Percentiles rank a stretch among this genome's conserved stretches.
phyloP scores from a whole-genome alignment of 192 early-diverging fungal genomes.

The Coemansia sp. region DNA sequence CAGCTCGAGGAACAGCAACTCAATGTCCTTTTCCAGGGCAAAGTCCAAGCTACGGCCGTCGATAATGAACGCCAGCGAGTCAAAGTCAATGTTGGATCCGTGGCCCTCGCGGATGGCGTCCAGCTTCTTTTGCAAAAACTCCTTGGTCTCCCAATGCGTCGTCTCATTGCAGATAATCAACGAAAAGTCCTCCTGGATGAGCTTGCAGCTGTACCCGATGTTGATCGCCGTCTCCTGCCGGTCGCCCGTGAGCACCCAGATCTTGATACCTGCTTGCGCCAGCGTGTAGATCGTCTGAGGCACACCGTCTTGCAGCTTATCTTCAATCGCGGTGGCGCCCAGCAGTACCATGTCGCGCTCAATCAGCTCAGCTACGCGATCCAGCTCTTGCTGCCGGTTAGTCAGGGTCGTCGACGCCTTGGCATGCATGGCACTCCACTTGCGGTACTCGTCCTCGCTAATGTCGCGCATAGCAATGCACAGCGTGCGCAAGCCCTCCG shows the following conservation, averaged over 20 bases:
- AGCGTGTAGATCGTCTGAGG: conserved; percentile 88
- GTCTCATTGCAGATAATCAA: conserved; percentile 90
- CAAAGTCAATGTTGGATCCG: conserved; percentile 62
- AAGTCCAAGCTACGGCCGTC: conserved; percentile 85
- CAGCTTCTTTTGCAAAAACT: conserved; percentile 87
- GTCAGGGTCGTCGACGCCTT: conserved; percentile 70
- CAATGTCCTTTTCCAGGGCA: conserved; percentile 65
- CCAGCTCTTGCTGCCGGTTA: conserved; percentile 79
- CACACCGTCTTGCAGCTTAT: conserved; percentile 96
- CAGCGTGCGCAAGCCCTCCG: conserved; percentile 79
- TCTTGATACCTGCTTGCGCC: conserved; percentile 83
- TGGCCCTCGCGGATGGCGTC: conserved; percentile 95
- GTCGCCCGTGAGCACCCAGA: conserved; percentile 98
- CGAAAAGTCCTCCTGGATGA: conserved; percentile 80
- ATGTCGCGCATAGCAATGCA: conserved; percentile 79
- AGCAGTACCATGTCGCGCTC: conserved; percentile 78
- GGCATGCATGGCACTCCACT: conserved; percentile 71
- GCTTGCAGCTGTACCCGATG: conserved; percentile 93
- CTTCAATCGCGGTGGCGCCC: conserved; percentile 97
- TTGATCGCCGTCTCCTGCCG: conserved; percentile 98
- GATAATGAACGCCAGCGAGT: conserved; percentile 78
- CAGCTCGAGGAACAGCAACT: conserved; percentile 66
- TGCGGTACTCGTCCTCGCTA: conserved; percentile 65
- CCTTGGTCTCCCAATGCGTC: conserved; percentile 89
- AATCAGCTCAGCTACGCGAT: conserved; percentile 74